Evolutionary conservation across 1,284 basidiomycete genomes (phyloP).

Genomic region (Singerocomus inundabilis): DNA sequence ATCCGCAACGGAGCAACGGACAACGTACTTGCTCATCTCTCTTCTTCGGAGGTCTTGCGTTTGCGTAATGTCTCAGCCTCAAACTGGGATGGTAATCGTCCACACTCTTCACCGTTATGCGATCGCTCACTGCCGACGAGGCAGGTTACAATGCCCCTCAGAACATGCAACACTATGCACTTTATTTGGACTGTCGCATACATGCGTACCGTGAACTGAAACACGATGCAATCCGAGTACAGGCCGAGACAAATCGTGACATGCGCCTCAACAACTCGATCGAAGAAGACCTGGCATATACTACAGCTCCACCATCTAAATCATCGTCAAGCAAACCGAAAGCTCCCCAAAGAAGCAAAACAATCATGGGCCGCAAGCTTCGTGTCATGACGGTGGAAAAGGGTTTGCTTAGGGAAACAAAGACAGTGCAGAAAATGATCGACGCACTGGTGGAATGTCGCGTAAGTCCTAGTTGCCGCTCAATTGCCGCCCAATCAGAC

Average conservation of each 20-base stretch:
- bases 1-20: constrained; percentile 93
- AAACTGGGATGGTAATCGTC: constrained; percentile 73
- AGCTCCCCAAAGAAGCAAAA: constrained; percentile 62
- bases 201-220: constrained; percentile 88
- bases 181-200: constrained; percentile 89
- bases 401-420: constrained; percentile 90
- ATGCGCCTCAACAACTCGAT: constrained; percentile 62
- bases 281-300: constrained; percentile 49
- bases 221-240: constrained; percentile 90
- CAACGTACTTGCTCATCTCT: constrained; percentile 82
- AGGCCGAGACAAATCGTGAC: constrained; percentile 86
- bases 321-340: constrained; percentile 30
- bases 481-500: not conserved
- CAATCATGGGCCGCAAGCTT: constrained; percentile 79
- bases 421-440: constrained; percentile 86
- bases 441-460: constrained; percentile 85
- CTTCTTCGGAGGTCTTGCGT: constrained; percentile 75
- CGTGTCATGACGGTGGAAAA: constrained; percentile 94
- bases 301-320: constrained; percentile 28
- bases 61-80: constrained; percentile 74
- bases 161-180: constrained; percentile 85
- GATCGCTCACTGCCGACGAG: constrained; percentile 4
- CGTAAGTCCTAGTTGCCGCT: constrained; percentile 42
- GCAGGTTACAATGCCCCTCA: constrained; percentile 82
- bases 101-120: not conserved